Evolutionary conservation across 495 filamentous ascomycete genomes (phyloP), one percentile per base, ranked within the genome.

Genomic region (Aspergillus leporis): DNA sequence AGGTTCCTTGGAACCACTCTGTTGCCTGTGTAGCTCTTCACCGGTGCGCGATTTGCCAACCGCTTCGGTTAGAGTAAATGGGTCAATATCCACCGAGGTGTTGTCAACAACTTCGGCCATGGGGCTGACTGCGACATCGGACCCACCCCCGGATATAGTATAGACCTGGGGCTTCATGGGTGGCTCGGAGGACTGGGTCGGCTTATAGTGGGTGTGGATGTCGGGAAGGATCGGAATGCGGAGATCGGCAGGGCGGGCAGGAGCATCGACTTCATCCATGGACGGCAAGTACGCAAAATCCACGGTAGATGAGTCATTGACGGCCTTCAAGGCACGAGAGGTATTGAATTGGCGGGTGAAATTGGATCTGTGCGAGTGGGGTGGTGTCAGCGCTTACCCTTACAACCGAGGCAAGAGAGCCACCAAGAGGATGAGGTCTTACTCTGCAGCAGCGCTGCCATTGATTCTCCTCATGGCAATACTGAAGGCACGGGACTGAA

Each of bases 211-310:
- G 61, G 69, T 70, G 64, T 67, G 70, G 45, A 77, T 73, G 51
- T 78, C 74, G 55, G 82, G 76, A 62, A 87, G 74, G 62, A 87
- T 73, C 63, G 84, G 84, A 51, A 86, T 75, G 51, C 74, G 79
- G 10, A 70, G 68, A 36, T 70, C 59, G 18, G 71, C 49, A 8
- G 67, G 66, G 38, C 64, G 22, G 10, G 70, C 55, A 16, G 66
- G 51, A 9, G 68, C 61, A 38, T 81, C 77, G 19, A 80, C 59
- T 51, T 79, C 76, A 49, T 73, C 70, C 66, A 78, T 64, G 53
- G 78, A 73, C 31, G 85, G 85, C 70, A 88, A 74, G 77, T 81
- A 86, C 64, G 79, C 79, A 61, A 87, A 85, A 75, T 87, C 85
- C 53, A 88, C 84, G 30, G 84, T 82, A 41, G 83, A 85, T 58